A percentile compares a stretch with the other conserved stretches of the same genome.
Evolutionary conservation across 768 basidiomycete species (phyloP).

Genomic region (Paxillus rubicundulus): DNA sequence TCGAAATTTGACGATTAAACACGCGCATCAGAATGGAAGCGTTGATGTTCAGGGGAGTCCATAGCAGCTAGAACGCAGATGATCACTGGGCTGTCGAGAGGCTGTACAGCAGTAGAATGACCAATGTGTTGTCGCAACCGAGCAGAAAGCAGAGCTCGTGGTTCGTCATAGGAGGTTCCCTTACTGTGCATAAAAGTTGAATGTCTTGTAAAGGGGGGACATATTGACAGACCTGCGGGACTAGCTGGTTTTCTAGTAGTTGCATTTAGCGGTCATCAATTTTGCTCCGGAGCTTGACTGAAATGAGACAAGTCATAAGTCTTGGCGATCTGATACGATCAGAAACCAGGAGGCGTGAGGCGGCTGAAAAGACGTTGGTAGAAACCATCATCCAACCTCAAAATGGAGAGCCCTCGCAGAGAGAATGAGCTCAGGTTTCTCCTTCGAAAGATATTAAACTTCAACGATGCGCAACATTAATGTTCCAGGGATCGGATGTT

Average conservation of each 20-base stretch:
- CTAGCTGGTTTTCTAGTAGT: constrained; percentile 1
- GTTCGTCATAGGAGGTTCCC: constrained; percentile 9
- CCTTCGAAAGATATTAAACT: background rate
- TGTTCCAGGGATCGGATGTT: too few species aligned
- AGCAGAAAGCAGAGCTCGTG: constrained; percentile 3
- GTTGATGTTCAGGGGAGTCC: constrained; percentile 25
- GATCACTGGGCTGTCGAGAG: constrained; percentile 20
- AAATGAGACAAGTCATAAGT: constrained; percentile 23
- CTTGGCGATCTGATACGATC: constrained; percentile 33
- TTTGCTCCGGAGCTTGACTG: constrained; percentile 28
- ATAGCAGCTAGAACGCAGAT: constrained; percentile 15
- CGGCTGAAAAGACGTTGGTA: constrained; percentile 8
- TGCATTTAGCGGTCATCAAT: constrained; percentile 19
- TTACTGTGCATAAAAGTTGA: background rate
- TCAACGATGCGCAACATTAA: background rate
- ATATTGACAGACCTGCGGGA: constrained; percentile 8
- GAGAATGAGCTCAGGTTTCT: too few species aligned
- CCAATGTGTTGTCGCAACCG: constrained; percentile 18
- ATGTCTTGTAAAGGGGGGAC: constrained; percentile 11
- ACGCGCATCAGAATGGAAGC: constrained; percentile 40
- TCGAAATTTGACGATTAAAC: constrained; percentile 30
- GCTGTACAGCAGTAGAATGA: constrained; percentile 18
- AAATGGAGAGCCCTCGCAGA: background rate
- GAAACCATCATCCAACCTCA: background rate
- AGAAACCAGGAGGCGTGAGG: constrained; percentile 29